Evolutionary conservation across 73 alveolate genomes (phyloP).

Genomic region (Paramecium caudatum): DNA sequence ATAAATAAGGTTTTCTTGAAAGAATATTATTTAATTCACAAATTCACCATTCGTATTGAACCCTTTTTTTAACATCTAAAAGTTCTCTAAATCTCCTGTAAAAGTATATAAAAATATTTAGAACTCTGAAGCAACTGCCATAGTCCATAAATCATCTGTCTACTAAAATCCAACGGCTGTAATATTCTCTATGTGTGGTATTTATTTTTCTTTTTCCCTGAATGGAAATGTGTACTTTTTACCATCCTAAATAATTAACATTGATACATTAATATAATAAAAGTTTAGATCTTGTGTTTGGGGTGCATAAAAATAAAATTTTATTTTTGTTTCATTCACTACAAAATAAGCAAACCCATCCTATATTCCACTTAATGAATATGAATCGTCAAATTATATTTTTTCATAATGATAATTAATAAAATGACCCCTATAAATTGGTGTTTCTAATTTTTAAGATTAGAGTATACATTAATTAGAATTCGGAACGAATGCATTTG

Average conservation of each 20-base stretch:
- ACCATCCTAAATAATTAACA: background rate
- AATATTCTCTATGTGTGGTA: background rate
- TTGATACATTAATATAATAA: slow-evolving; percentile 23
- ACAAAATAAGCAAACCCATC: slow-evolving; percentile 51
- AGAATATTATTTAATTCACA: background rate
- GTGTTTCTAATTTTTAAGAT: background rate
- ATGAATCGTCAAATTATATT: background rate
- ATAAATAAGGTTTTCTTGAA: slow-evolving; percentile 13
- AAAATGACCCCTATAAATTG: slow-evolving; percentile 57
- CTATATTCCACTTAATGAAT: slow-evolving; percentile 18
- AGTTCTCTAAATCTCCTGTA: slow-evolving; percentile 32
- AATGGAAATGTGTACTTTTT: slow-evolving; percentile 41
- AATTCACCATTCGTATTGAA: slow-evolving; percentile 51
- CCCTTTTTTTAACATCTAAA: background rate
- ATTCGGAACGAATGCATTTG: background rate
- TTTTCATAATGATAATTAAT: slow-evolving; percentile 42
- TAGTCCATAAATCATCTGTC: background rate
- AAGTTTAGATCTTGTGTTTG: background rate
- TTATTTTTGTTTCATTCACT: background rate
- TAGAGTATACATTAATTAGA: background rate
- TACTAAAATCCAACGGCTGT: slow-evolving; percentile 35
- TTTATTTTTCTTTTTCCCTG: slow-evolving; percentile 7
- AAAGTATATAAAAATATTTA: slow-evolving; percentile 1
- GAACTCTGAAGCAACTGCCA: slow-evolving; percentile 58
- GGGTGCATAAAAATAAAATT: slow-evolving; percentile 52